These are phyloP conservation scores for Leishmania braziliensis DNA, from an alignment of 208 protist genomes.

Conservation along the genomic window DNA sequence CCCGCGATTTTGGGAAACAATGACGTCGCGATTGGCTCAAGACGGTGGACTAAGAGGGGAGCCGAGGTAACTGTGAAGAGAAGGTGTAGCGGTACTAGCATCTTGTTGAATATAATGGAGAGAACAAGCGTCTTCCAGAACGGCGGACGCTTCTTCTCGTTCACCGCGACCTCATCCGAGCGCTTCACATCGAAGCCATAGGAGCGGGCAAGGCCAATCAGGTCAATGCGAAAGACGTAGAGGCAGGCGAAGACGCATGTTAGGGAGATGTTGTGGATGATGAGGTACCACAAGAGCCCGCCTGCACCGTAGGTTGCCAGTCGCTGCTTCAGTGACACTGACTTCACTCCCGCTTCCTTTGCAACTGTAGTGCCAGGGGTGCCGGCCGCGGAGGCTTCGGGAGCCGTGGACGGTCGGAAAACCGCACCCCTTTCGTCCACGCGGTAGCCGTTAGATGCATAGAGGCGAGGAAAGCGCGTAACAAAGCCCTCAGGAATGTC, in stretches of 20 bases:
- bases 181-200: slow-evolving; percentile 72
- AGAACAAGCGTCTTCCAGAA: slow-evolving; percentile 74
- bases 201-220: slow-evolving; percentile 59
- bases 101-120: slow-evolving; percentile 82
- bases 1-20: slow-evolving; percentile 38
- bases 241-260: slow-evolving; percentile 64
- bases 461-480: slow-evolving; percentile 71
- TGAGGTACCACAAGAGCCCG: slow-evolving; percentile 79
- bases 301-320: slow-evolving; percentile 79
- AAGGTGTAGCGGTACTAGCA: slow-evolving; percentile 74
- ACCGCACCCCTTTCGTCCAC: slow-evolving; percentile 60
- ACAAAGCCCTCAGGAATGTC: slow-evolving; percentile 79
- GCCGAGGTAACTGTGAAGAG: slow-evolving; percentile 65
- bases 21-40: slow-evolving; percentile 65
- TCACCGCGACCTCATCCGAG: slow-evolving; percentile 27
- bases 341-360: slow-evolving; percentile 8
- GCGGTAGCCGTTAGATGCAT: slow-evolving; percentile 42
- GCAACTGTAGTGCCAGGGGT: slow-evolving; percentile 1
- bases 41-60: slow-evolving; percentile 56
- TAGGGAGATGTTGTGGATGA: slow-evolving; percentile 69
- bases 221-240: slow-evolving; percentile 74
- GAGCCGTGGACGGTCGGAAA: slow-evolving; percentile 16
- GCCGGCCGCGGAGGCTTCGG: not conserved
- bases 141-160: slow-evolving; percentile 35
- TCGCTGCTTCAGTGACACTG: slow-evolving; percentile 57